A percentile compares a stretch with the other conserved stretches of the same genome.
phyloP scores from a whole-genome alignment of 1,139 yeast genomes.

The Geotrichum restrictum region DNA sequence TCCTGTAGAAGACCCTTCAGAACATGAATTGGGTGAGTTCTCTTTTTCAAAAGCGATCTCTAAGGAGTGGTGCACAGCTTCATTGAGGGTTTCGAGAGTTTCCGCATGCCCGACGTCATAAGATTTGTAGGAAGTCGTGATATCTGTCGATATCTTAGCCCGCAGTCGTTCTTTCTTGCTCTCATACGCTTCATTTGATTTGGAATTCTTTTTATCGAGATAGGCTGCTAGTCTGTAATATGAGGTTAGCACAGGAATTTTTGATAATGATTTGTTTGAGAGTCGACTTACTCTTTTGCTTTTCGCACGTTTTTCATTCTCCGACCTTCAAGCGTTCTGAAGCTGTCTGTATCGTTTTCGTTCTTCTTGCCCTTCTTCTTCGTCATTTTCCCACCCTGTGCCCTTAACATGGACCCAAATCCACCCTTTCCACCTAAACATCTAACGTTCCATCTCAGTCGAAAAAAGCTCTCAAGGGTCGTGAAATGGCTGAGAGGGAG shows the following conservation, averaged over 20 bases:
- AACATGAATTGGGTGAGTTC: not conserved
- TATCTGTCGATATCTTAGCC: not conserved
- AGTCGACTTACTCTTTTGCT: slow-evolving; percentile 32
- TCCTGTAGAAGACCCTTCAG: not conserved
- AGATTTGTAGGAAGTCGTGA: not conserved
- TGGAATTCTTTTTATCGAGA: slow-evolving; percentile 9
- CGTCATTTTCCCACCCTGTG: slow-evolving; percentile 43
- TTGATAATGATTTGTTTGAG: not conserved
- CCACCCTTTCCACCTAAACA: slow-evolving; percentile 50
- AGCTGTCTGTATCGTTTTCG: slow-evolving; percentile 36
- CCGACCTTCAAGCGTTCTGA: slow-evolving; percentile 42
- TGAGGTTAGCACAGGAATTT: not conserved
- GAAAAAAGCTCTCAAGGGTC: not conserved
- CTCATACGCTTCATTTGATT: not conserved
- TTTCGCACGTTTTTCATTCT: slow-evolving; percentile 38
- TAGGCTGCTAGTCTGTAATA: slow-evolving; percentile 8
- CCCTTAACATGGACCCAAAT: slow-evolving; percentile 45
- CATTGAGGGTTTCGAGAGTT: slow-evolving; percentile 10
- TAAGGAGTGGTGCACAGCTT: slow-evolving; percentile 8
- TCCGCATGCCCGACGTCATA: slow-evolving; percentile 9
- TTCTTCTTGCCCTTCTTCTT: slow-evolving; percentile 27
- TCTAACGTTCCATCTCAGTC: slow-evolving; percentile 18
- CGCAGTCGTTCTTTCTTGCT: slow-evolving; percentile 9
- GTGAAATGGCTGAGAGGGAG: slow-evolving; percentile 10
- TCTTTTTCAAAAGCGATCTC: slow-evolving; percentile 1